Evolutionary conservation across 345 rosid genomes (phyloP), one percentile per base, ranked within the genome.

Genomic region (Sapria himalayana): DNA sequence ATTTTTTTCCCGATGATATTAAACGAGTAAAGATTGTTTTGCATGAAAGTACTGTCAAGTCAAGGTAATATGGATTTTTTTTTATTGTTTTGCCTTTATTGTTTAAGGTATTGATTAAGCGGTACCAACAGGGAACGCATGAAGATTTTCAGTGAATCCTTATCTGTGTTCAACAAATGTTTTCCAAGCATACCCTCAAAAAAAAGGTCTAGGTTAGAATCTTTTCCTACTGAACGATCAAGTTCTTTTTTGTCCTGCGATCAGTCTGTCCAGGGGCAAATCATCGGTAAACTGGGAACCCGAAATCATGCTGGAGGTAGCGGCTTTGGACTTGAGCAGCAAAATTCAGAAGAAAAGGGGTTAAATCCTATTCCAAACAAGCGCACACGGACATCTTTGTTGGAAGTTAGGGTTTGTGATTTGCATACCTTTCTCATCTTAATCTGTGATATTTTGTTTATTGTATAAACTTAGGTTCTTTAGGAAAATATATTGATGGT

Each of bases 321-420:
- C 45, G 51, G 67, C 59, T 71, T 67, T 67, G 95, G 84, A 51
- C 60, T 59, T 62, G 95, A 82, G 55, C 84, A 57, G 50, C 84
- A 60, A 34, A 84, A 67, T 65, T 49, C 73, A 11, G 92, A 82
- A 45, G 85, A 77, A 64, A 72, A 81, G 46, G 66, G 69, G 15
- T 82, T 74, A 60, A 65, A 50, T 62, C 50, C 54, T 52, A 72
- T 72, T 49, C 67, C 89, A 50, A 85, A 64, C 64, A 85, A 85
- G 60, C 81, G 95, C 41, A 71, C 93, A 33, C 93, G 98, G 51
- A 89, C 93, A 43, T 79, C 93, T 49, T 41, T 89, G 79, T 76
- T 65, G 72, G 91, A 66, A 63, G 50, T 52, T 41, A 65, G 64
- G 79, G 77, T 73, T 56, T 59, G 73, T 63, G 49, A 36, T 50